phyloP scores from a whole-genome alignment of 495 filamentous ascomycete species.

The Pseudomonodictys pantanalensis region DNA sequence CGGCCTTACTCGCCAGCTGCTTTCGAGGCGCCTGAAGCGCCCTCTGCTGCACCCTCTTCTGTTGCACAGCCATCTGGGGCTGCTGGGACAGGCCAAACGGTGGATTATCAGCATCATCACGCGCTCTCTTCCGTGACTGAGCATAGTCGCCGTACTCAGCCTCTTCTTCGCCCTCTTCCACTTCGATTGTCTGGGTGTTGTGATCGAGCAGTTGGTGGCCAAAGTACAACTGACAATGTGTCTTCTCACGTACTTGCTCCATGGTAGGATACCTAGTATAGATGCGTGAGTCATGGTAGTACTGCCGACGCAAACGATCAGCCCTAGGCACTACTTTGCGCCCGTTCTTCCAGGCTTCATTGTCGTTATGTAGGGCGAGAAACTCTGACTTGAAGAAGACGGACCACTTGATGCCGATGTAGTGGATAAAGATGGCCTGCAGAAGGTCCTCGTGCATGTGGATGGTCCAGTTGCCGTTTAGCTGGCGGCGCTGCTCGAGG shows the following conservation, averaged over 20 bases:
- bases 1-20: too few relatives aligned
- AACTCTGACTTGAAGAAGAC: conserved; percentile 54
- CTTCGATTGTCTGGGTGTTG: conserved; percentile 30
- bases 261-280: conserved; percentile 30
- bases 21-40: too few relatives aligned
- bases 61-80: too few relatives aligned
- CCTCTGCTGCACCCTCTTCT: too few relatives aligned
- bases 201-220: conserved; percentile 48
- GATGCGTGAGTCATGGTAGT: conserved; percentile 44
- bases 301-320: conserved; percentile 49
- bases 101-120: too few relatives aligned
- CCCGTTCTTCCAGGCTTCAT: conserved; percentile 44
- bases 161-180: conserved; percentile 45
- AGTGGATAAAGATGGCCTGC: conserved; percentile 63
- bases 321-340: conserved; percentile 45
- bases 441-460: conserved; percentile 68
- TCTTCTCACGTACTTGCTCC: conserved; percentile 40
- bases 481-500: conserved; percentile 59
- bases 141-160: conserved; percentile 31
- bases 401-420: conserved; percentile 61
- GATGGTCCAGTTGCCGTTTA: conserved; percentile 60
- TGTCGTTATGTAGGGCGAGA: conserved; percentile 41
- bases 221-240: conserved; percentile 54
- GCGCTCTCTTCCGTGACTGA: not conserved
- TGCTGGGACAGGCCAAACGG: too few relatives aligned